Conservation (phyloP, 805 yeast species). For the Ogataea kodamae region DNA sequence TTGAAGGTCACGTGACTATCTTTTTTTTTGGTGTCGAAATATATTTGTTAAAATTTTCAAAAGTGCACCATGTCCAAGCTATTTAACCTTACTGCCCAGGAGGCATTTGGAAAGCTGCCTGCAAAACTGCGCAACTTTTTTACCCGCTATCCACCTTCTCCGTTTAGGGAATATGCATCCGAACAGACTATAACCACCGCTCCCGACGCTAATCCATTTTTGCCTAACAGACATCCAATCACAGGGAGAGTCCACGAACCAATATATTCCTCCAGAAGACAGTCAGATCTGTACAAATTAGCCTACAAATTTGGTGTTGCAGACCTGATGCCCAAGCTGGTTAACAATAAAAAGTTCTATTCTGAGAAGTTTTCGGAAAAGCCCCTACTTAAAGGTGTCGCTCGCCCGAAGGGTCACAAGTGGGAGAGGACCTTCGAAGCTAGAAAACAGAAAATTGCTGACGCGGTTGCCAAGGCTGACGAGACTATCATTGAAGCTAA, state of each 20-base stretch:
- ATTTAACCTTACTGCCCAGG: conserved; percentile 29
- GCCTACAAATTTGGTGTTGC: conserved; percentile 80
- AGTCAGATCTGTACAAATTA: conserved; percentile 76
- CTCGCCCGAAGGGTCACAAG: conserved; percentile 74
- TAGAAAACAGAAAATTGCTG: conserved; percentile 57
- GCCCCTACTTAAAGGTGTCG: conserved; percentile 71
- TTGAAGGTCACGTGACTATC: conserved; percentile 1
- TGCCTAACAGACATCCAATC: conserved; percentile 79
- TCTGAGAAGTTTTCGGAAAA: conserved; percentile 71
- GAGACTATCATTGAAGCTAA: conserved; percentile 61
- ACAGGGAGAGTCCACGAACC: conserved; percentile 78
- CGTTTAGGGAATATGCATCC: conserved; percentile 62
- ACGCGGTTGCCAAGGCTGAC: conserved; percentile 67
- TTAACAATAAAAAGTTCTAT: conserved; percentile 63
- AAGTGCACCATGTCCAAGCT: conserved; percentile 17
- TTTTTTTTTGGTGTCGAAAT: background rate
- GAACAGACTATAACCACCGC: conserved; percentile 65
- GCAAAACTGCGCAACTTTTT: conserved; percentile 68
- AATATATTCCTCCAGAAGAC: conserved; percentile 73
- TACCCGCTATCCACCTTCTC: conserved; percentile 79
- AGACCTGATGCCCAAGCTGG: conserved; percentile 67
- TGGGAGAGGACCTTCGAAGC: conserved; percentile 66
- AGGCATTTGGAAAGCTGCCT: conserved; percentile 54
- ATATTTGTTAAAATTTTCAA: conserved; percentile 2
- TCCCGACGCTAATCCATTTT: conserved; percentile 77